phyloP scores from a whole-genome alignment of 73 alveolate genomes.

The Paramecium primaurelia region DNA sequence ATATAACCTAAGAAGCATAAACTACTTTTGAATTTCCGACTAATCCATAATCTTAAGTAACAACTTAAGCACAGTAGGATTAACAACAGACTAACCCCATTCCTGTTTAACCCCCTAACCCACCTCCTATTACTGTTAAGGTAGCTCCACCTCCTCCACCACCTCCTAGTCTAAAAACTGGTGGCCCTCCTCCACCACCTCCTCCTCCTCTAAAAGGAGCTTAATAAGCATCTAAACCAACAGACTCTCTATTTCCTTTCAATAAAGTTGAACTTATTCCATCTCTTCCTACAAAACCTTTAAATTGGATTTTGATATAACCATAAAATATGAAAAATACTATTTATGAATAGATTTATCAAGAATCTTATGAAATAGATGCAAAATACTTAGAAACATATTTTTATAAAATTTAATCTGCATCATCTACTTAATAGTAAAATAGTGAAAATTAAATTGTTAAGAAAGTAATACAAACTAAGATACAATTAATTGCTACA shows the following conservation, averaged over 20 bases:
- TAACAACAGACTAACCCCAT: neutral
- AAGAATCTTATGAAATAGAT: neutral
- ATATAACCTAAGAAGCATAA: neutral
- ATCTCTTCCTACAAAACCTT: conserved; percentile 14
- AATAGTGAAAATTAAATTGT: neutral
- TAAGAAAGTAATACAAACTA: neutral
- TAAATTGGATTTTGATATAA: conserved; percentile 9
- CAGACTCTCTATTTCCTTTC: neutral
- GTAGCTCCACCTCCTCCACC: conserved; percentile 35
- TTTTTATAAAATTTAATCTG: neutral
- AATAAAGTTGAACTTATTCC: neutral
- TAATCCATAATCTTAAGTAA: neutral
- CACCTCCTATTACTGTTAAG: neutral
- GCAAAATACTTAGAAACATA: neutral
- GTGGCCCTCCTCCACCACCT: conserved; percentile 35
- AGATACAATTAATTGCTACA: neutral
- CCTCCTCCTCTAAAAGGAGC: neutral
- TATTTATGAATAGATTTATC: neutral
- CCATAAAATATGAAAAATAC: conserved; percentile 17
- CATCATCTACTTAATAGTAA: neutral
- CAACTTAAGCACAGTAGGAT: neutral
- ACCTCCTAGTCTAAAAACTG: neutral
- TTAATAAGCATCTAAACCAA: neutral
- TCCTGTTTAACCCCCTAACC: neutral
- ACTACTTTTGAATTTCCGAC: neutral